Conservation (phyloP, 2,329 filamentous ascomycete genomes). For the Bertia moriformis region DNA sequence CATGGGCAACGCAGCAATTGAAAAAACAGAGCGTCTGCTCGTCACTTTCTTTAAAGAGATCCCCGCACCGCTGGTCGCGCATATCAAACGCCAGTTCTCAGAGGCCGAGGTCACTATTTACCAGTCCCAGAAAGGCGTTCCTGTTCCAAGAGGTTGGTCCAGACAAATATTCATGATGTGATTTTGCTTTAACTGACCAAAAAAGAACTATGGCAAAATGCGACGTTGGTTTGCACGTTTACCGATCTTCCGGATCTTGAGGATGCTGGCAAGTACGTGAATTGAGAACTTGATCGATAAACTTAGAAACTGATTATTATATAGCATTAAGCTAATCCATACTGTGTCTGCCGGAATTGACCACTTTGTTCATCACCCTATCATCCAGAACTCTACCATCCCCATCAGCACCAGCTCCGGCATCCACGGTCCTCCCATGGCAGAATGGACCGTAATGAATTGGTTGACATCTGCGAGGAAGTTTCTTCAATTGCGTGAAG, state of each 20-base stretch:
- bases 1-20: too few relatives aligned
- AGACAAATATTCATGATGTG: too few relatives aligned
- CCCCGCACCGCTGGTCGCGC: background rate
- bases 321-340: conserved; percentile 1
- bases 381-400: background rate
- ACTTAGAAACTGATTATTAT: too few relatives aligned
- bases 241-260: background rate
- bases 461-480: background rate
- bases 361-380: background rate
- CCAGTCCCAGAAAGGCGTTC: background rate
- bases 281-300: too few relatives aligned
- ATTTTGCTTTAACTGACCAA: too few relatives aligned
- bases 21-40: background rate
- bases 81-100: background rate
- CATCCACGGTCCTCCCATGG: background rate
- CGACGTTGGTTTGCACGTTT: background rate
- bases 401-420: background rate
- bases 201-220: too few relatives aligned
- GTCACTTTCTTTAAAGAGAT: background rate
- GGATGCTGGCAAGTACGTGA: background rate
- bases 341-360: background rate
- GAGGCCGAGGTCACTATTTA: background rate
- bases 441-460: background rate
- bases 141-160: background rate
- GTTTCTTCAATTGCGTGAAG: background rate